Percentiles rank a stretch among this genome's conserved stretches.
These are phyloP conservation scores for Lantana camara DNA, from an alignment of 257 asterid genomes.

Conservation along the genomic window DNA sequence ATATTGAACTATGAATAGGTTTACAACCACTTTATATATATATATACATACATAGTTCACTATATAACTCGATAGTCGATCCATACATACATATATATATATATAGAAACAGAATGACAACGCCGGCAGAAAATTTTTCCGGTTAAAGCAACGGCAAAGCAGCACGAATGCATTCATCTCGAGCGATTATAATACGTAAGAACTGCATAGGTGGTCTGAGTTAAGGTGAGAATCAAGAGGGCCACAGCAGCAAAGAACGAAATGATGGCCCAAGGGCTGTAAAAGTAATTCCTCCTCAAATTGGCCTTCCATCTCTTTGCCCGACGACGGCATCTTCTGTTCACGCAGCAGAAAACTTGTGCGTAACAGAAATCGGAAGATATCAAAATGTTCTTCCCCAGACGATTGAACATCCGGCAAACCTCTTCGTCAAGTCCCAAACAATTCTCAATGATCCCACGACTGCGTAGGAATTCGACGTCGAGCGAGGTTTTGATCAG, in stretches of 20 bases:
- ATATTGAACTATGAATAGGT: too few species aligned
- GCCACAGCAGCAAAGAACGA: slow-evolving; percentile 10
- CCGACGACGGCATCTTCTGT: neutral
- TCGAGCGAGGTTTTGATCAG: neutral
- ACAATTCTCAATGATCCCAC: slow-evolving; percentile 9
- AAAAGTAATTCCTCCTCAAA: slow-evolving; percentile 12
- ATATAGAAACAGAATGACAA: too few species aligned
- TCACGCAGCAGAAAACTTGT: neutral
- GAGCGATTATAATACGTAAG: neutral
- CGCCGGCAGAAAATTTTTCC: too few species aligned
- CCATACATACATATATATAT: too few species aligned
- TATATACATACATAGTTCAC: too few species aligned
- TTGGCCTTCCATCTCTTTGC: slow-evolving; percentile 13
- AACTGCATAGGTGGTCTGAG: neutral
- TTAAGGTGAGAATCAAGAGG: neutral
- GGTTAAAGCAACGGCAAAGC: neutral
- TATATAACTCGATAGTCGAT: too few species aligned
- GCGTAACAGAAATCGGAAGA: slow-evolving; percentile 14
- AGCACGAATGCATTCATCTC: neutral
- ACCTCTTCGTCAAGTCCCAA: slow-evolving; percentile 20
- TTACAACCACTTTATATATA: too few species aligned
- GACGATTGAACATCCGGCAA: neutral
- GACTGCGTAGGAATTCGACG: neutral
- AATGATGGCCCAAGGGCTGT: slow-evolving; percentile 16
- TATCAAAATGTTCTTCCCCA: slow-evolving; percentile 8